These are phyloP conservation scores for Backusella psychrophila DNA, from an alignment of 192 early-diverging fungal genomes.

Conservation along the genomic window DNA sequence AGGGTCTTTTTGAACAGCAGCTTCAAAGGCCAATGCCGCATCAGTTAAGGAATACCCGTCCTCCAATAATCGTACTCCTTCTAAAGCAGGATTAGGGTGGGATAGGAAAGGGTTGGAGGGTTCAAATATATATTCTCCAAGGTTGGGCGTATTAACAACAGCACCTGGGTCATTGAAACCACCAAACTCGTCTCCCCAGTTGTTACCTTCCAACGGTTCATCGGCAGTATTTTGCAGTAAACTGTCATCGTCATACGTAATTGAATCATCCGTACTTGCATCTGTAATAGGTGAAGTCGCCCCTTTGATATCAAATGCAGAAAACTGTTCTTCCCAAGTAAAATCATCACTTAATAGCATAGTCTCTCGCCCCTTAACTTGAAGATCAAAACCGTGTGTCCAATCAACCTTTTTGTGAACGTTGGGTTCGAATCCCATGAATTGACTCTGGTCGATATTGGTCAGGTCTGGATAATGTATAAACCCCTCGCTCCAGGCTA, in stretches of 20 bases:
- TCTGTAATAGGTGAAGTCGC: slow-evolving; percentile 9
- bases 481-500: slow-evolving; percentile 52
- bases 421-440: slow-evolving; percentile 46
- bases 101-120: slow-evolving; percentile 68
- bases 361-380: slow-evolving; percentile 47
- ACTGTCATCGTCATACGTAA: slow-evolving; percentile 35
- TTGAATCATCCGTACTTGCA: slow-evolving; percentile 39
- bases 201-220: slow-evolving; percentile 1
- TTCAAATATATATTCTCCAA: slow-evolving; percentile 83
- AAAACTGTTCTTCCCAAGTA: slow-evolving; percentile 60
- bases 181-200: slow-evolving; percentile 49
- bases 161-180: slow-evolving; percentile 30
- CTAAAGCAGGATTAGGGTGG: slow-evolving; percentile 56
- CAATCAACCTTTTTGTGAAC: slow-evolving; percentile 67
- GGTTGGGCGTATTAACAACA: slow-evolving; percentile 53
- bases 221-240: background rate
- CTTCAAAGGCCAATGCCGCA: slow-evolving; percentile 88
- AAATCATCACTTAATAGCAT: slow-evolving; percentile 33
- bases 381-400: slow-evolving; percentile 65
- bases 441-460: slow-evolving; percentile 25
- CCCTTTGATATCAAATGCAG: slow-evolving; percentile 31
- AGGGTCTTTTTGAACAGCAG: slow-evolving; percentile 76
- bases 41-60: slow-evolving; percentile 68
- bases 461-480: slow-evolving; percentile 38
- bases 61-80: slow-evolving; percentile 51